These are phyloP conservation scores for Kuraishia capsulata DNA, from an alignment of 805 yeast genomes.

Conservation along the genomic window DNA sequence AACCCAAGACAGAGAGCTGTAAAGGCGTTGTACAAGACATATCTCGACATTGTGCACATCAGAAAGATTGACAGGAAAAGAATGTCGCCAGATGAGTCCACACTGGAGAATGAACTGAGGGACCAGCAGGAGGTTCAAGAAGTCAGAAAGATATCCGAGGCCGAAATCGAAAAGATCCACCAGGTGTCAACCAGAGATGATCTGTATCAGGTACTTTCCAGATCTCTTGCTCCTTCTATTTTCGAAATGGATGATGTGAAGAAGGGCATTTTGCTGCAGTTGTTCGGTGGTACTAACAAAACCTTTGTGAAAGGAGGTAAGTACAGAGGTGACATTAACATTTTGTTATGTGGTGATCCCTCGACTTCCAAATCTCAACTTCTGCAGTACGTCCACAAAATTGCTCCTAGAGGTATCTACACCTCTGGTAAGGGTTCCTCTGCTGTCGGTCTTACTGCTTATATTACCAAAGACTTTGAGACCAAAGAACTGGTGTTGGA, in stretches of 20 bases:
- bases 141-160: conserved; percentile 54
- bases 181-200: conserved; percentile 62
- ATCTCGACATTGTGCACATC: conserved; percentile 88
- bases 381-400: conserved; percentile 90
- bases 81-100: conserved; percentile 70
- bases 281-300: conserved; percentile 94
- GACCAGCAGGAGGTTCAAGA: conserved; percentile 73
- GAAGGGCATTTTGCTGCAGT: conserved; percentile 85
- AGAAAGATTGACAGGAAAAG: conserved; percentile 78
- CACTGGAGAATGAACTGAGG: conserved; percentile 49
- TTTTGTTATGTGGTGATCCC: conserved; percentile 94
- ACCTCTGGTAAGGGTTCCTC: conserved; percentile 99
- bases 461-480: conserved; percentile 88
- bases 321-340: conserved; percentile 92
- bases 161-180: conserved; percentile 58
- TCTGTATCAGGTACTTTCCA: conserved; percentile 73
- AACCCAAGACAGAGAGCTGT: conserved; percentile 79
- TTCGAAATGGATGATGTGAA: conserved; percentile 95
- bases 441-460: conserved; percentile 98
- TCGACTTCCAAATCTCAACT: conserved; percentile 95
- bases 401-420: conserved; percentile 96
- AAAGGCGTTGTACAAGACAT: conserved; percentile 82
- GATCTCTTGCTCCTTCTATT: conserved; percentile 95
- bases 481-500: conserved; percentile 90
- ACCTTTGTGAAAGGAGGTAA: conserved; percentile 83